A percentile compares a stretch with the other conserved stretches of the same genome.
Evolutionary conservation across 164 flowering plant species (phyloP).

Genomic region (Echeveria elegans): DNA sequence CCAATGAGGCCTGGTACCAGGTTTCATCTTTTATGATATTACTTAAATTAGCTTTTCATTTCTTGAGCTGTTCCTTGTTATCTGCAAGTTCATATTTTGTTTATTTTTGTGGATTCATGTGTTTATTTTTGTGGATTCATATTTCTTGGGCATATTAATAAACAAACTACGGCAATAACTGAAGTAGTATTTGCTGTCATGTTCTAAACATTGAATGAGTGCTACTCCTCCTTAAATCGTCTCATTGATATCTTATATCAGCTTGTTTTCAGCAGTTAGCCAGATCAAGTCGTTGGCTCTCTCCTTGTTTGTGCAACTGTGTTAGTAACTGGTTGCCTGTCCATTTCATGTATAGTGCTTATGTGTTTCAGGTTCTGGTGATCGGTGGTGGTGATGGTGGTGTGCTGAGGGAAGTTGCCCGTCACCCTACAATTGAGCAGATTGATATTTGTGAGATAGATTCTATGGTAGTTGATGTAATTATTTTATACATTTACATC

Average conservation of each 20-base stretch:
- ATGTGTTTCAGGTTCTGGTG: slow-evolving; percentile 63
- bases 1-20: slow-evolving; percentile 97
- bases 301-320: neutral
- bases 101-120: neutral
- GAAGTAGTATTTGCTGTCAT: neutral
- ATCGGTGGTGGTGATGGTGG: slow-evolving; percentile 99
- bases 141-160: too few species aligned
- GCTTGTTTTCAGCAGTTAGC: neutral
- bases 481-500: slow-evolving; percentile 14
- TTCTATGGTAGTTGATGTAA: slow-evolving; percentile 89
- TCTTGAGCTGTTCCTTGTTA: too few species aligned
- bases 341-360: neutral
- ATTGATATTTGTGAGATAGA: slow-evolving; percentile 97
- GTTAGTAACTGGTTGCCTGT: neutral
- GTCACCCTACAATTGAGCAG: slow-evolving; percentile 81
- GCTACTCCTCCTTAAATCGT: slow-evolving; percentile 5
- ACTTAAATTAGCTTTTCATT: too few species aligned
- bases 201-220: neutral
- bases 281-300: neutral
- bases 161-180: neutral
- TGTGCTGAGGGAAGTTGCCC: slow-evolving; percentile 85
- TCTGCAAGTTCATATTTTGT: slow-evolving; percentile 3
- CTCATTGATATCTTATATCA: neutral
- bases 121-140: too few species aligned
- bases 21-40: neutral